Base-by-base conservation (phyloP, 148 eudicot genomes). In the Chenopodium quinoa region DNA sequence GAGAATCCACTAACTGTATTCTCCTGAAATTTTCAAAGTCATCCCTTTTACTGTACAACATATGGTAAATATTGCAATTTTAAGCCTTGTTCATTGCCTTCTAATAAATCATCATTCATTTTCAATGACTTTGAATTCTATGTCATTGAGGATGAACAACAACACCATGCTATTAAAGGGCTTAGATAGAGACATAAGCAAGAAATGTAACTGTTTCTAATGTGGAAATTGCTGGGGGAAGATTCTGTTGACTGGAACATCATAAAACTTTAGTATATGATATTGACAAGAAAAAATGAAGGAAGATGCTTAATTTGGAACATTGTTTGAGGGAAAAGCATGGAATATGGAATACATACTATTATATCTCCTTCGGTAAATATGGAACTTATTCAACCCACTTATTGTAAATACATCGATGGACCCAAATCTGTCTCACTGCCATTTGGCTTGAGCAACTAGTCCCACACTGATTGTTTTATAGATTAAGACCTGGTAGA, bases 171-270 rank as follows among this genome's bases (percentile, higher is more conserved):
- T 81, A 79, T 80, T 71, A 68, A 58, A 67, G 74, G 83, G 70
- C 78, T 46, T 80, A 67, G 88, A 80, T 80, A 79, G 81, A 78
- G 84, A 84, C 83, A 72, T 75, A 79, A 67, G 31, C 50, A 46
- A 71, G 48, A 40, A 73, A 66, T 67, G 71, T 50, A 72, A 80
- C 69, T 72, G 82, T 74, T 86, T 86, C 58, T 56, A 77, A 76
- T 77, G 82, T 77, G 74, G 82, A 83, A 72, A 66, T 70, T 80
- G 80, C 50, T 74, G 85, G 86, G 81, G 72, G 88, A 85, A 84
- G 92, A 88, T 92, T 89, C 93, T 89, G 84, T 93, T 91, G 95
- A 89, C 95, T 79, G 48, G 75, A 85, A 92, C 93, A 91, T 91
- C 84, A 81, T 70, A 68, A 75, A 85, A 79, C 83, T 83, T 89